Conservation (phyloP, 192 early-diverging fungal genomes). For the Pecoramyces ruminantium region DNA sequence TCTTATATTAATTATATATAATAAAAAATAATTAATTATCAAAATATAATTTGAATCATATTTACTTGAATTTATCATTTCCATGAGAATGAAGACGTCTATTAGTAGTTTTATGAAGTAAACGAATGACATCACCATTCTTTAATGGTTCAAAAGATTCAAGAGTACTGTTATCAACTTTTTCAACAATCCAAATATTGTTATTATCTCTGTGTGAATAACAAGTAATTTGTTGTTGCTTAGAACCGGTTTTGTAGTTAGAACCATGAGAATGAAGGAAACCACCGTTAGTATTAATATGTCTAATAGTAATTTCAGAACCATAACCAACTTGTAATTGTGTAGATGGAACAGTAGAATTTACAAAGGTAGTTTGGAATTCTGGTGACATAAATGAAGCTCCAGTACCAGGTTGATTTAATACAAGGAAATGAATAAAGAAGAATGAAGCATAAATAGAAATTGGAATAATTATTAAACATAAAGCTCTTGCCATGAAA, state of each 20-base stretch:
- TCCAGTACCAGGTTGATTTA: slow-evolving; percentile 16
- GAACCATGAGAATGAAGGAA: slow-evolving; percentile 56
- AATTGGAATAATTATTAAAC: slow-evolving; percentile 25
- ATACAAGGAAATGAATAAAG: slow-evolving; percentile 22
- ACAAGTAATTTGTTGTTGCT: slow-evolving; percentile 46
- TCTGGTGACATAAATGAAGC: slow-evolving; percentile 31
- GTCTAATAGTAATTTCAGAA: slow-evolving; percentile 39
- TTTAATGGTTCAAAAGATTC: not conserved
- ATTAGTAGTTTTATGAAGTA: not conserved
- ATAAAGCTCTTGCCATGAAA: slow-evolving; percentile 23
- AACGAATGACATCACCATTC: not conserved
- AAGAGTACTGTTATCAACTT: not conserved
- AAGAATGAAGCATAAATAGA: slow-evolving; percentile 23
- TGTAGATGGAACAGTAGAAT: slow-evolving; percentile 16
- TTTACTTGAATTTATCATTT: not conserved
- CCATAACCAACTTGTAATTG: slow-evolving; percentile 30
- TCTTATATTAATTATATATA: too few relatives aligned
- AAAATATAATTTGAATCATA: not conserved
- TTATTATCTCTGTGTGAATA: slow-evolving; percentile 17
- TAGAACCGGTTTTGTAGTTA: slow-evolving; percentile 55
- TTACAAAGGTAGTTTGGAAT: slow-evolving; percentile 26
- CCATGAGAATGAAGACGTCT: not conserved
- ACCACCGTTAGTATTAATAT: slow-evolving; percentile 52
- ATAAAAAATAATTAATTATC: too few relatives aligned
- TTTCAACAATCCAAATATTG: not conserved